Evolutionary conservation across 805 yeast genomes (phyloP).

Genomic region (Monosporozyma aerobia): DNA sequence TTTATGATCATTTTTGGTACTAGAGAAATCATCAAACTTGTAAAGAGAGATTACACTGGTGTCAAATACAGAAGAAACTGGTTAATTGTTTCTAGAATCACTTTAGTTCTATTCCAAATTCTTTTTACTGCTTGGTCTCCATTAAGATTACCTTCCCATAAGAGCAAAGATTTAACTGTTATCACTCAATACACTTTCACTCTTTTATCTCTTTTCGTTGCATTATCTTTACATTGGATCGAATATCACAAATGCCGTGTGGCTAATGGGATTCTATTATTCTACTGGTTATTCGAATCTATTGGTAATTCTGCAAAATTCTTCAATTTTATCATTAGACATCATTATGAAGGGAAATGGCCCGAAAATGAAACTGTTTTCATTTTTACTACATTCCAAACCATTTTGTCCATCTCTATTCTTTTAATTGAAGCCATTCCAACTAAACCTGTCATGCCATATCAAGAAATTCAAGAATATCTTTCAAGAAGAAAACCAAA

Average conservation of each 20-base stretch:
- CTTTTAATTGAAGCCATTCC: conserved; percentile 34
- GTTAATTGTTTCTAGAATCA: conserved; percentile 30
- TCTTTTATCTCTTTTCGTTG: conserved; percentile 38
- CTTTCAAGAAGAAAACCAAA: conserved; percentile 23
- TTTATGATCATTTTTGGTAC: conserved; percentile 38
- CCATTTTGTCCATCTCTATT: conserved; percentile 26
- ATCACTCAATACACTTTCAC: conserved; percentile 22
- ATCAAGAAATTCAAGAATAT: conserved; percentile 31
- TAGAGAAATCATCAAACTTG: conserved; percentile 27
- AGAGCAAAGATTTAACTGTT: conserved; percentile 13
- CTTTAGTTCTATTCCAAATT: conserved; percentile 28
- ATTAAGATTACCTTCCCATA: conserved; percentile 12
- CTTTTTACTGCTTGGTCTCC: conserved; percentile 22
- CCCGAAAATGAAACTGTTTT: conserved; percentile 20
- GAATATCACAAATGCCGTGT: conserved; percentile 61
- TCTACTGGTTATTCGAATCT: conserved; percentile 62
- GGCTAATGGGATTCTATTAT: conserved; percentile 58
- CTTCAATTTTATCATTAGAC: conserved; percentile 32
- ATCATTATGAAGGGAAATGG: conserved; percentile 23
- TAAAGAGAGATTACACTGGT: conserved; percentile 18
- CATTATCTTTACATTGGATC: conserved; percentile 50
- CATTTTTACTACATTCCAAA: conserved; percentile 28
- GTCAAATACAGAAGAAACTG: conserved; percentile 33
- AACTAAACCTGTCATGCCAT: conserved; percentile 34
- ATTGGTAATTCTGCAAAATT: conserved; percentile 41